Base-by-base conservation (phyloP, 306 rosid genomes). In the Fragaria vesca region DNA sequence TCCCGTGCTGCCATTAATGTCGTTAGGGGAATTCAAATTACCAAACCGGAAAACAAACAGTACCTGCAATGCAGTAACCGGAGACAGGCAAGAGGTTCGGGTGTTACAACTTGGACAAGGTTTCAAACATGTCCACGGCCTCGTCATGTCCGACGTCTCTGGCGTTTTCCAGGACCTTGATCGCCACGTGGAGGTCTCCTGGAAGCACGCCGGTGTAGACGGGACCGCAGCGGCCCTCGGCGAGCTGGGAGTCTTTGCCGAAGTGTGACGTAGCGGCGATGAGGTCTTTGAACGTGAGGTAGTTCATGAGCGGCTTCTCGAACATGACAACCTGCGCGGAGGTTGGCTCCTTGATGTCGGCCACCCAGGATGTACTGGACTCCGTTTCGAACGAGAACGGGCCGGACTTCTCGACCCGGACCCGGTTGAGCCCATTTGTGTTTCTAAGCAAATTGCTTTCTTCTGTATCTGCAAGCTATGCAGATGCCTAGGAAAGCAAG, bases 61-160 rank as follows among this genome's bases (percentile, higher is more conserved):
- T 81, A 95, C 99, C 99, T 86, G 97, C 97, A 67, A 95, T 91
- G 83, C 99, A 95, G 78, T 90, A 95, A 83, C 99, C 99, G 28
- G 96, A 93, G 83, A 91, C 90, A 48, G 99, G 90, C 58, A 95
- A 61, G 7, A 95, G 80, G 67, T 95, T 95, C 28, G 99, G 96
- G 76, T 95, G 99, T 43, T 93, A 93, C 6, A 93, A 82, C 43
- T 66, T 66, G 0, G 97, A 86, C 1, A 95, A 86, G 74, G 89
- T 81, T 62, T 86, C 83, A 73, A 95, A 91, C 81, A 80, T 74
- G 45, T 80, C 34, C 1, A 93, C 97, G 32, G 97, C 93, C 50
- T 86, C 91, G 63, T 84, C 81, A 26, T 73, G 79, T 77, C 70
- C 81, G 34, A 93, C 84, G 74, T 81, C 87, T 62, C 94, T 90